phyloP scores from a whole-genome alignment of 192 early-diverging fungal genomes.

The Backusella morwellensis region DNA sequence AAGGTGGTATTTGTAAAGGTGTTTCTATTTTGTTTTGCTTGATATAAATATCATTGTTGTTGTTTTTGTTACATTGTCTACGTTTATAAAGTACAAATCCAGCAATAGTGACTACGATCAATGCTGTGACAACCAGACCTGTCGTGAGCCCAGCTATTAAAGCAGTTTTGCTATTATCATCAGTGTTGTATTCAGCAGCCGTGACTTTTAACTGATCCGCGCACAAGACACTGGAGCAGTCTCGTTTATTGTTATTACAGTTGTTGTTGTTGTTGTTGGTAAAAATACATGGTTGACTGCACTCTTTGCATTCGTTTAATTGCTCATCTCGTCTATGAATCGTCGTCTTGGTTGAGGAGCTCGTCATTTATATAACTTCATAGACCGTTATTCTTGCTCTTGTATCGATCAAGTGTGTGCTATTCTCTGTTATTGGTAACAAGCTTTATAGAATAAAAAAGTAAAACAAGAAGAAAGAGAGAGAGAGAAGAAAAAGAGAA shows the following conservation, averaged over 20 bases:
- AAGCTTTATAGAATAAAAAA: background rate
- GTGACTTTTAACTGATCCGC: background rate
- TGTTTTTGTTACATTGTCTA: background rate
- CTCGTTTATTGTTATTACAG: background rate
- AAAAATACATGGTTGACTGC: background rate
- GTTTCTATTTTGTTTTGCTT: background rate
- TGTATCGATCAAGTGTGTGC: background rate
- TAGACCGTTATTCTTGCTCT: background rate
- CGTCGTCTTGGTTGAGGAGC: background rate
- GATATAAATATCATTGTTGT: background rate
- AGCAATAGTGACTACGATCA: slow-evolving; percentile 1
- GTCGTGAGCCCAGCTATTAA: slow-evolving; percentile 18
- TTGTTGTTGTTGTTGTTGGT: background rate
- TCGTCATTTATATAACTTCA: slow-evolving; percentile 4
- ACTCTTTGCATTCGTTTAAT: background rate
- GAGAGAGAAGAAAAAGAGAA: background rate
- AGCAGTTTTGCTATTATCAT: slow-evolving; percentile 4
- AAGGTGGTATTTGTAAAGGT: slow-evolving; percentile 3
- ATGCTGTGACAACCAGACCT: slow-evolving; percentile 10
- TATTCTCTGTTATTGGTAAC: background rate
- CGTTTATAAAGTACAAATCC: slow-evolving; percentile 15
- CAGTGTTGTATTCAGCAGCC: background rate
- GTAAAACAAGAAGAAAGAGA: background rate
- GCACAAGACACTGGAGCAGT: background rate
- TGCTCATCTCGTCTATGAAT: background rate